Evolutionary conservation across 768 basidiomycete species (phyloP), one percentile per base, ranked within the genome.

Genomic region (Suillus occidentalis): DNA sequence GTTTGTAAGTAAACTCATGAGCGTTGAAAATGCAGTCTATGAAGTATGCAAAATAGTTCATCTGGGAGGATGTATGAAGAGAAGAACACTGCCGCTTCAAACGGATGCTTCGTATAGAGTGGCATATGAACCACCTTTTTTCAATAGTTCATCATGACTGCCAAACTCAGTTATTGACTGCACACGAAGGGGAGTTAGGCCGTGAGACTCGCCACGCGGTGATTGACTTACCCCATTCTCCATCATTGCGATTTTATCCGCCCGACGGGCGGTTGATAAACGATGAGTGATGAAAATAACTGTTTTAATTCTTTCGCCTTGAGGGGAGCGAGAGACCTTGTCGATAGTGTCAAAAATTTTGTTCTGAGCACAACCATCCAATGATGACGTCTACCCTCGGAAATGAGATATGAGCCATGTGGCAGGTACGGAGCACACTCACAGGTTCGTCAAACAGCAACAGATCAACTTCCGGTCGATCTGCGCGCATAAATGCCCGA

Each of bases 221-320:
- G 37, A 45, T 64, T 34, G 65, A 45, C 82, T 66, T 68, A 84
- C 83, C 63, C 91, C 91, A 70, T 84, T 83, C 70, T 92, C 89
- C 89, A 93, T 91, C 87, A 92, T 90, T 50, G 90, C 91, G 68
- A 93, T 85, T 77, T 92, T 92, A 79, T 94, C 91, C 67, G 92
- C 92, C 50, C 90, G 86, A 4, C 91, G 88, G 22, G 92, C 91
- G 53, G 89, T 90, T 31, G 89, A 87, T 65, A 94, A 83, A 66
- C 90, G 85, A 77, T 94, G 92, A 7, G 92, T 94, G 71, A 94
- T 91, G 77, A 90, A 93, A 42, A 94, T 84, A 67, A 92, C 87
- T 4, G 89, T 90, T 77, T 92, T 92, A 22, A 77, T 81, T 70
- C 81, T 80, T 72, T 83, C 81, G 37, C 87, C 89, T 25, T 63